phyloP scores from a whole-genome alignment of 106 monocot genomes.

The Allium cepa region DNA sequence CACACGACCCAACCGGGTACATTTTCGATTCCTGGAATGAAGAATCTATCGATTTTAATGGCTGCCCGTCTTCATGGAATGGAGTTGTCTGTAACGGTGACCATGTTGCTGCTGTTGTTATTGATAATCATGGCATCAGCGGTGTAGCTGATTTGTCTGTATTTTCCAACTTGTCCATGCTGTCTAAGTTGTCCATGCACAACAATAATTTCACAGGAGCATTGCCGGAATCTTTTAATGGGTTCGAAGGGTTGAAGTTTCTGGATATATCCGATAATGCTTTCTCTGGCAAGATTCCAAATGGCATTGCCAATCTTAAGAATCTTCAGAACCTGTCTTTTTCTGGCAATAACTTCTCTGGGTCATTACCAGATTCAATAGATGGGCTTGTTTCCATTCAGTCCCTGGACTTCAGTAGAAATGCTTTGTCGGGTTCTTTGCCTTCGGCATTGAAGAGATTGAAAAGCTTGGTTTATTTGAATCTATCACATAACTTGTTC shows the following conservation, averaged over 20 bases:
- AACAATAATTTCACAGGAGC: slow-evolving; percentile 63
- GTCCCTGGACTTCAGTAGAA: slow-evolving; percentile 76
- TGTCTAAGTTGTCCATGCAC: slow-evolving; percentile 70
- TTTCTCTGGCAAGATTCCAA: slow-evolving; percentile 60
- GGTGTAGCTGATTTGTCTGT: slow-evolving; percentile 44
- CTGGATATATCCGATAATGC: slow-evolving; percentile 79
- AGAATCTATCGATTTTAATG: slow-evolving; percentile 88
- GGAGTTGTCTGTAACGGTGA: slow-evolving; percentile 78
- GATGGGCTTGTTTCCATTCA: slow-evolving; percentile 44
- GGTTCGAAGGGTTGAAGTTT: slow-evolving; percentile 51
- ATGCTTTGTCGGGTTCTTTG: slow-evolving; percentile 48
- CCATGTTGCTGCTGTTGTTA: slow-evolving; percentile 61
- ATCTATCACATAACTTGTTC: slow-evolving; percentile 2
- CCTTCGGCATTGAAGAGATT: slow-evolving; percentile 6
- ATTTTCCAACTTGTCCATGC: slow-evolving; percentile 54
- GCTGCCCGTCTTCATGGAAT: slow-evolving; percentile 96
- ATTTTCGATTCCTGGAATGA: slow-evolving; percentile 86
- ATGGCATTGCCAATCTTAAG: slow-evolving; percentile 39
- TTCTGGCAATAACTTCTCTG: slow-evolving; percentile 78
- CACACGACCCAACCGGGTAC: slow-evolving; percentile 76
- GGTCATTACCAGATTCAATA: slow-evolving; percentile 62
- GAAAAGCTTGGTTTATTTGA: slow-evolving; percentile 2
- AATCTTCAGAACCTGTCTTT: slow-evolving; percentile 74
- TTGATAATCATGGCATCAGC: slow-evolving; percentile 50
- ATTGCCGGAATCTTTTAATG: slow-evolving; percentile 34